Percentiles rank a stretch among this genome's conserved stretches.
These are phyloP conservation scores for Lachancea thermotolerans DNA, from an alignment of 805 yeast genomes.

Conservation along the genomic window DNA sequence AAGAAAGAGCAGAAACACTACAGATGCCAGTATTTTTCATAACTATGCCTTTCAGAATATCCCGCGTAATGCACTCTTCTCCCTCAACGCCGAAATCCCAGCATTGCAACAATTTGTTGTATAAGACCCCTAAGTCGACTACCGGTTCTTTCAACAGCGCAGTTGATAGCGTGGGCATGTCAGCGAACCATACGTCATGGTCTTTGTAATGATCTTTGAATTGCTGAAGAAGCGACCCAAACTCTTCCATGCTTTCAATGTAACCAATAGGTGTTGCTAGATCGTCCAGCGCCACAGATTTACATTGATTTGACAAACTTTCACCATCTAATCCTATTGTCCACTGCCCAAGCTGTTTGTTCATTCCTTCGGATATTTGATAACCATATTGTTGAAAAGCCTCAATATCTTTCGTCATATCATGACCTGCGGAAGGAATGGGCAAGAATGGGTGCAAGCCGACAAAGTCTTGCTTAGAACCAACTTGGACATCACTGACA, in stretches of 20 bases:
- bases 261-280: slow-evolving; percentile 11
- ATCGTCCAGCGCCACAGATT: slow-evolving; percentile 9
- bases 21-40: slow-evolving; percentile 15
- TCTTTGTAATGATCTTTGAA: slow-evolving; percentile 21
- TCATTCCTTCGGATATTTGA: slow-evolving; percentile 21
- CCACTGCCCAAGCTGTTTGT: slow-evolving; percentile 13
- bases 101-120: slow-evolving; percentile 24
- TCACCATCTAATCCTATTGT: background rate
- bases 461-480: background rate
- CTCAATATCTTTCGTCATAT: slow-evolving; percentile 43
- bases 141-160: slow-evolving; percentile 17
- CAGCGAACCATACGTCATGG: slow-evolving; percentile 18
- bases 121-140: slow-evolving; percentile 17
- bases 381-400: slow-evolving; percentile 31
- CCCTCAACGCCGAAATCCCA: slow-evolving; percentile 21
- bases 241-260: slow-evolving; percentile 19
- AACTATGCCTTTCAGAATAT: slow-evolving; percentile 16
- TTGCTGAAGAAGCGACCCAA: slow-evolving; percentile 23
- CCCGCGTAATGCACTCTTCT: slow-evolving; percentile 16
- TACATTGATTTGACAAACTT: background rate
- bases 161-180: slow-evolving; percentile 10
- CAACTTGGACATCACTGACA: background rate
- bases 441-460: background rate
- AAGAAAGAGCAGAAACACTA: slow-evolving; percentile 8
- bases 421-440: background rate